phyloP scores from a whole-genome alignment of 2,329 filamentous ascomycete species.

The Trichoderma endophyticum region DNA sequence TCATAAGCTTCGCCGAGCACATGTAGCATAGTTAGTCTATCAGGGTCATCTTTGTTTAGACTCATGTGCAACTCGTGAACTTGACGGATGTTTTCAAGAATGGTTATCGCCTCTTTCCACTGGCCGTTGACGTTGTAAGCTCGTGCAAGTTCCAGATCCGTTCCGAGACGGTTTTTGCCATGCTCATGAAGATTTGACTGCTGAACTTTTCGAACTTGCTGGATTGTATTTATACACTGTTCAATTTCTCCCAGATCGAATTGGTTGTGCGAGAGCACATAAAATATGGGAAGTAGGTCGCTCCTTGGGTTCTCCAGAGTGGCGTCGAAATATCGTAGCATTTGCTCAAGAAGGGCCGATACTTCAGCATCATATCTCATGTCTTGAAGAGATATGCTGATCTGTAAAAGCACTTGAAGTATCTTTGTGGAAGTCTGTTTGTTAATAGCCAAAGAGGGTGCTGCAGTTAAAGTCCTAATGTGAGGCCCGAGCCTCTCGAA shows the following conservation, averaged over 20 bases:
- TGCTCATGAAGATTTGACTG: neutral
- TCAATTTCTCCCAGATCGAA: neutral
- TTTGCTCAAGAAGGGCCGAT: neutral
- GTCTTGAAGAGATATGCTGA: neutral
- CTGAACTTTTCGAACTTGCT: neutral
- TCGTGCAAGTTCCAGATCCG: neutral
- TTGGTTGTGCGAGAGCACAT: neutral
- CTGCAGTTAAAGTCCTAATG: neutral
- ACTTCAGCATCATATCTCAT: neutral
- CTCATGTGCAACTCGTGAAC: neutral
- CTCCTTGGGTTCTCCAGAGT: neutral
- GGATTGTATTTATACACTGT: neutral
- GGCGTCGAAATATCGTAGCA: neutral
- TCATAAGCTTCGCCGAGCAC: conserved; percentile 8
- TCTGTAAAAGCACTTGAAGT: neutral
- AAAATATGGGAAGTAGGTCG: neutral
- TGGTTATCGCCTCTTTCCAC: neutral
- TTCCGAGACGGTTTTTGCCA: neutral
- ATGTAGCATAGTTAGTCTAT: neutral
- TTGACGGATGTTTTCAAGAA: neutral
- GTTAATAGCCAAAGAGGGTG: neutral
- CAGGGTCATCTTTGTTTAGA: neutral
- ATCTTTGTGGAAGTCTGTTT: neutral
- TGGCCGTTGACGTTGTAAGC: conserved; percentile 9
- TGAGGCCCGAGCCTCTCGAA: conserved; percentile 1